Evolutionary conservation across 805 yeast genomes (phyloP).

Genomic region (Scheffersomyces spartinae): DNA sequence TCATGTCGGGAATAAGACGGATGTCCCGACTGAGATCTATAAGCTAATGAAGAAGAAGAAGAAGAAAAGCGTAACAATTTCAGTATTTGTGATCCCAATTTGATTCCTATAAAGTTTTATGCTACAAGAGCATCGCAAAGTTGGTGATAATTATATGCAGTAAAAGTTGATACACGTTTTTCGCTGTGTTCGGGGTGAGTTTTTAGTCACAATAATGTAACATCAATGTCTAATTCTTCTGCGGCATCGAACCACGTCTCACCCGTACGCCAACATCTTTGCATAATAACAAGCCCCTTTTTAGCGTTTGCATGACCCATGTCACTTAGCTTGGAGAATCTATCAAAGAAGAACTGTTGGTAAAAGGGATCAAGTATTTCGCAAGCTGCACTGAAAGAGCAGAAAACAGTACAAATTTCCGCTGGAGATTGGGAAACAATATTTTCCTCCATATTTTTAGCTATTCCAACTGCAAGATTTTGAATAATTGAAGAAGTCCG

Average conservation of each 20-base stretch:
- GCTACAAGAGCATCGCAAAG: too few relatives aligned
- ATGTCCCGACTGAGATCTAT: too few relatives aligned
- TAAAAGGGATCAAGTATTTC: constrained; percentile 31
- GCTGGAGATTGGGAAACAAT: constrained; percentile 38
- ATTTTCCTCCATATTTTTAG: constrained; percentile 19
- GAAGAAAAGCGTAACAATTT: too few relatives aligned
- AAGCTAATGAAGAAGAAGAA: too few relatives aligned
- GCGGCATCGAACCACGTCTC: constrained; percentile 42
- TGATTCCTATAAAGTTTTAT: too few relatives aligned
- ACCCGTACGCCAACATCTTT: constrained; percentile 41
- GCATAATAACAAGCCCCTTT: constrained; percentile 38
- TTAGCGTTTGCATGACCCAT: constrained; percentile 32
- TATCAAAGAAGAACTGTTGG: constrained; percentile 22
- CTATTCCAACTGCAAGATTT: constrained; percentile 31
- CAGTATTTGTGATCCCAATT: too few relatives aligned
- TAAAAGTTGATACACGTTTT: too few relatives aligned
- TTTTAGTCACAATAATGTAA: constrained; percentile 30
- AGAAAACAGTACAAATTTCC: constrained; percentile 44
- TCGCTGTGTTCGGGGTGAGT: too few relatives aligned
- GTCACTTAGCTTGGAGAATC: constrained; percentile 30
- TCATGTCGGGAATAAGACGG: too few relatives aligned
- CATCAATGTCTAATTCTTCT: constrained; percentile 26
- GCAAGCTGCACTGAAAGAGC: constrained; percentile 48
- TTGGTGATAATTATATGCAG: too few relatives aligned
- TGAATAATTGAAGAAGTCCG: constrained; percentile 36